Base-by-base conservation (phyloP, 2,329 filamentous ascomycete genomes). In the Venturia effusa region DNA sequence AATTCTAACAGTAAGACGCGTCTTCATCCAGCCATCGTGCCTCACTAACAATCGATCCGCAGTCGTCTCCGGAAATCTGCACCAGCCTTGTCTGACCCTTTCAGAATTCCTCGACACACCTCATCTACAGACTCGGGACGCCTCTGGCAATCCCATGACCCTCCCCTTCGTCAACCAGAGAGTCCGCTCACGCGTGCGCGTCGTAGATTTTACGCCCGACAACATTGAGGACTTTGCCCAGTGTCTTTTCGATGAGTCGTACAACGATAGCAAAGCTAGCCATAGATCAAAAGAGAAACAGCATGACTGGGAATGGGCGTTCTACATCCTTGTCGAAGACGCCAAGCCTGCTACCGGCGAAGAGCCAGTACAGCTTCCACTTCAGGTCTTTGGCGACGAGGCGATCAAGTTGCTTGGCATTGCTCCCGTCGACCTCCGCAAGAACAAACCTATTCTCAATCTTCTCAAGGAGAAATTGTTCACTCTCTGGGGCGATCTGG, bases 401-500 rank as follows among this genome's bases (percentile, higher is more conserved):
- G 86, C 81, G 1, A 81, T 83, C 67, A 80, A 76, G 69, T 74
- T 89, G 17, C 74, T 88, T 11, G 74, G 79, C 45, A 72, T 84
- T 64, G 76, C 83, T 68, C 81, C 87, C 51, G 72, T 73, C 7
- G 75, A 84, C 19, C 51, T 57, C 11, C 51, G 79, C 85, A 78
- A 74, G 81, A 76, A 24, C 5, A 57, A 15, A 11, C 24, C n/a
- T 24, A 51, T 51, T 10, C 45, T 30, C 22, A 34, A 40, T 43
- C 24, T 45, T 48, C 55, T 97, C 4, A 82, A 84, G 61, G 84
- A 95, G 68, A 86, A 83, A 68, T 78, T 97, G 64, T 93, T 88
- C 71, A 77, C 84, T 41, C 79, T 97, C 1, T 97, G 93, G 92
- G 93, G 93, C 1, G 84, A 96, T 66, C 78, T 97, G 1, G 86